Conservation (phyloP, 768 basidiomycete species). For the Cyclocybe cylindracea region DNA sequence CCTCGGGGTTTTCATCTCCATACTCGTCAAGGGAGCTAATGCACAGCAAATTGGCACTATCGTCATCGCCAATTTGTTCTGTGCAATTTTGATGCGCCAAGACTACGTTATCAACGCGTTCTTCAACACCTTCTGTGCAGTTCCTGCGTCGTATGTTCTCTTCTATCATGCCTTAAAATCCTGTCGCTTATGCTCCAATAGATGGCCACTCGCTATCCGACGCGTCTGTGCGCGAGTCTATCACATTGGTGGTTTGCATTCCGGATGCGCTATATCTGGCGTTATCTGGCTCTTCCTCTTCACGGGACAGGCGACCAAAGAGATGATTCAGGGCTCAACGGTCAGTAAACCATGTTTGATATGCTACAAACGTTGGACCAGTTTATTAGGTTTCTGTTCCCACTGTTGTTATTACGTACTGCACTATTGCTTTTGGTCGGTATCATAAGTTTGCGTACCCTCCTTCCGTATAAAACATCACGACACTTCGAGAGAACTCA, state of each 20-base stretch:
- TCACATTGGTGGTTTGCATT: constrained; percentile 62
- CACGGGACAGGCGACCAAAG: constrained; percentile 51
- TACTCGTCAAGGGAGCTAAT: constrained; percentile 34
- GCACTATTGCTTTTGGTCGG: constrained; percentile 49
- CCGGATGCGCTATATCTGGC: constrained; percentile 57
- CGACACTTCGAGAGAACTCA: constrained; percentile 57
- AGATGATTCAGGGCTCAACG: constrained; percentile 36
- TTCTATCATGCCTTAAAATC: neutral
- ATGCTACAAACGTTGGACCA: neutral
- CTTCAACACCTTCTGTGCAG: constrained; percentile 52
- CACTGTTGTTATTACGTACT: constrained; percentile 52
- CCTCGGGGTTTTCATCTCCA: constrained; percentile 49
- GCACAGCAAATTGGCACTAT: constrained; percentile 39
- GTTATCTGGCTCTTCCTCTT: constrained; percentile 54
- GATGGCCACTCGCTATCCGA: constrained; percentile 58
- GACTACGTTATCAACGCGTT: constrained; percentile 62
- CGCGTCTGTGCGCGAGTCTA: constrained; percentile 57
- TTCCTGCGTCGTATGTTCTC: constrained; percentile 47
- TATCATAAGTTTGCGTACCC: constrained; percentile 53
- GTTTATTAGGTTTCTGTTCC: constrained; percentile 40
- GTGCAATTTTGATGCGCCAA: constrained; percentile 49
- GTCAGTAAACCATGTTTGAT: constrained; percentile 22
- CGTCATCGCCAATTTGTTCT: constrained; percentile 49
- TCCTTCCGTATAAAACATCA: constrained; percentile 46
- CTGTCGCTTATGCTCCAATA: constrained; percentile 17